Evolutionary conservation across 495 filamentous ascomycete genomes (phyloP).

Genomic region (Neurospora discreta): DNA sequence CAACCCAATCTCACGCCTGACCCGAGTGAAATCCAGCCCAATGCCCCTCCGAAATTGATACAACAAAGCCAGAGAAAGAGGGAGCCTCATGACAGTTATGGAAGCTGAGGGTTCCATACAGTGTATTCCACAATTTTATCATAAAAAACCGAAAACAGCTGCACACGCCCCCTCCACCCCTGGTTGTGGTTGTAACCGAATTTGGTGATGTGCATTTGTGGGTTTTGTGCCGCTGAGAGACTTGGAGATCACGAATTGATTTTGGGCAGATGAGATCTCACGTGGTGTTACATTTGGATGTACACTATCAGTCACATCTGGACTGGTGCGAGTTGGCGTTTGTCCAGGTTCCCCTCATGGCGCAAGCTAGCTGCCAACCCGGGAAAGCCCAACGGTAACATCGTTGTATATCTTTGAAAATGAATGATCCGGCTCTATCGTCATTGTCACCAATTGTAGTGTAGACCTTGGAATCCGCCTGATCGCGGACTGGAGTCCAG

Average conservation of each 20-base stretch:
- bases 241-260: not conserved
- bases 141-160: not conserved
- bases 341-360: not conserved
- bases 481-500: not conserved
- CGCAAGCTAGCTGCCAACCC: not conserved
- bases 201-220: not conserved
- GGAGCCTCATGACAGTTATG: not conserved
- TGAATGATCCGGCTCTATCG: not conserved
- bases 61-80: not conserved
- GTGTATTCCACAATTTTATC: not conserved
- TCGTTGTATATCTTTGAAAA: not conserved
- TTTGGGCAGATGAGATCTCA: not conserved
- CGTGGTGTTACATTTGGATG: too few relatives aligned
- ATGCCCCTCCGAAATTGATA: not conserved
- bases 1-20: not conserved
- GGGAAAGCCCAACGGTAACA: not conserved
- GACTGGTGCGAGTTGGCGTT: not conserved
- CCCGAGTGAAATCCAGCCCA: not conserved
- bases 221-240: not conserved
- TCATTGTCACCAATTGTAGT: not conserved
- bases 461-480: not conserved
- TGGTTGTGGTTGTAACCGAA: not conserved
- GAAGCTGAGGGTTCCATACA: not conserved
- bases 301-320: not conserved
- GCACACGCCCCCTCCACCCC: not conserved